A percentile compares a stretch with the other conserved stretches of the same genome.
Evolutionary conservation across 768 basidiomycete species (phyloP).

Genomic region (Hortiboletus campestris): DNA sequence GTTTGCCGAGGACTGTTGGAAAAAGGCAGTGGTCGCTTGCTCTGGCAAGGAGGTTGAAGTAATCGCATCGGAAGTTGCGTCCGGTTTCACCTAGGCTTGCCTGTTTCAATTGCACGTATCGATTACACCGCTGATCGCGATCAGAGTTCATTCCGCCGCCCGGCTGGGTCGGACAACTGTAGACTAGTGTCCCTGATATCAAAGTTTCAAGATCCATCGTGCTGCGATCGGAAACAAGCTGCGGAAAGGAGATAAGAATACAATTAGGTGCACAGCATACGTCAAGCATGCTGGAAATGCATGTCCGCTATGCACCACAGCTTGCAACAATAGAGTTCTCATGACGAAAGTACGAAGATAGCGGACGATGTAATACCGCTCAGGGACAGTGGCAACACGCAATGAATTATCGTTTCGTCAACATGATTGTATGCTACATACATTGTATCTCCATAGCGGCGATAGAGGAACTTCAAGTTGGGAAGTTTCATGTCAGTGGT

Average conservation of each 20-base stretch:
- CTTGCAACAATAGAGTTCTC: constrained; percentile 18
- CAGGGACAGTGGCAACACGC: constrained; percentile 25
- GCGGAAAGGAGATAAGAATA: constrained; percentile 26
- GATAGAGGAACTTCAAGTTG: constrained; percentile 19
- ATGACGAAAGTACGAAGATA: constrained; percentile 9
- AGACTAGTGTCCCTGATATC: constrained; percentile 8
- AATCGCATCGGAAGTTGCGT: constrained; percentile 12
- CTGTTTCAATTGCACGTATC: neutral
- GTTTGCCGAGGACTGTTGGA: constrained; percentile 11
- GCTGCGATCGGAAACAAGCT: constrained; percentile 12
- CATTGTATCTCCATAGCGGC: constrained; percentile 27
- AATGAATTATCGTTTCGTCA: constrained; percentile 11
- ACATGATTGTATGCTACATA: constrained; percentile 1
- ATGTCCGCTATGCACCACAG: constrained; percentile 23
- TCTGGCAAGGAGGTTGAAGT: constrained; percentile 7
- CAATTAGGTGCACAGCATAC: constrained; percentile 20
- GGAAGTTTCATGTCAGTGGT: constrained; percentile 9
- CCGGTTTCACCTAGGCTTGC: constrained; percentile 6
- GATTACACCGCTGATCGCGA: constrained; percentile 16
- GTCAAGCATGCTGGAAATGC: constrained; percentile 24
- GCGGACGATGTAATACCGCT: constrained; percentile 24
- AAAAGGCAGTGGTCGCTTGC: constrained; percentile 11
- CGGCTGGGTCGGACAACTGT: constrained; percentile 12
- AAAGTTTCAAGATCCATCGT: constrained; percentile 17
- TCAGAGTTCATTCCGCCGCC: constrained; percentile 10